A percentile compares a stretch with the other conserved stretches of the same genome.
phyloP scores from a whole-genome alignment of 352 stramenopile genomes.

The Thraustotheca clavata region DNA sequence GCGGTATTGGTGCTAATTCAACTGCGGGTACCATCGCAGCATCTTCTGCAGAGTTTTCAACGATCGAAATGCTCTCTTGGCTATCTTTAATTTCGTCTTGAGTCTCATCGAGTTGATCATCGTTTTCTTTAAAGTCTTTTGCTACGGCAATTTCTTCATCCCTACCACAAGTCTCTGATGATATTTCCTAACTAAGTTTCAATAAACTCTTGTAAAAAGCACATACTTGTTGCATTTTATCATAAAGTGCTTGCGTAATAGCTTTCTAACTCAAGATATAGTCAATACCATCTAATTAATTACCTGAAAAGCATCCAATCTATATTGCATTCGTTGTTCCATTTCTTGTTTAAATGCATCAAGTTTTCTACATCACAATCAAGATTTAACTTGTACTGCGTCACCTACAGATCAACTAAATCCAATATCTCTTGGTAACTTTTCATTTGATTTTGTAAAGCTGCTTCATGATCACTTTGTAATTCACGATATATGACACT shows the following conservation, averaged over 20 bases:
- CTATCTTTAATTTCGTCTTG: background rate
- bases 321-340: background rate
- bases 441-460: background rate
- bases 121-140: no score
- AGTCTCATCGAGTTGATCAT: background rate
- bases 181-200: background rate
- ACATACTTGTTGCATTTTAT: background rate
- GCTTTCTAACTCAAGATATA: background rate
- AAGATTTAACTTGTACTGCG: background rate
- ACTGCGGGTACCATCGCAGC: background rate
- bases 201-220: background rate
- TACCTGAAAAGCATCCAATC: background rate
- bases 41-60: background rate
- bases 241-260: background rate
- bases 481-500: background rate
- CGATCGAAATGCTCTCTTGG: background rate
- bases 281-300: background rate
- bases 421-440: background rate
- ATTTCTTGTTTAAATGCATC: slow-evolving; percentile 6
- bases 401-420: background rate
- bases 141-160: no score
- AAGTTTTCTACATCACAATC: background rate
- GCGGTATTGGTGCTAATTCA: background rate
- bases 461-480: background rate
- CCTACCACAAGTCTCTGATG: background rate